Conservation (phyloP, 805 yeast species). For the Hanseniaspora lachancei region DNA sequence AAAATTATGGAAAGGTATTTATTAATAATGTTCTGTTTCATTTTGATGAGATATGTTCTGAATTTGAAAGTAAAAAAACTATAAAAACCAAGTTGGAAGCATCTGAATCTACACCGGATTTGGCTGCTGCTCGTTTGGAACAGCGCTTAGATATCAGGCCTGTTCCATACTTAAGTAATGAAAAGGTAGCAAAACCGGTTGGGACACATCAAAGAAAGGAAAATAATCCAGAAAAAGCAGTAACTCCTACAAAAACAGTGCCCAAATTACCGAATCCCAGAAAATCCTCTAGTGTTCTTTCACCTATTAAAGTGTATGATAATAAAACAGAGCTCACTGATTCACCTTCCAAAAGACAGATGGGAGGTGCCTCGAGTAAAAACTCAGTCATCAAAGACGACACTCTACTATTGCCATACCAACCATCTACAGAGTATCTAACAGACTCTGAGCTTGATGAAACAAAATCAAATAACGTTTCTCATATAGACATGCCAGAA, state of each 20-base stretch:
- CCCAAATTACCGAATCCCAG: slow-evolving; percentile 13
- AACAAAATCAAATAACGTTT: background rate
- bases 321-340: background rate
- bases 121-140: background rate
- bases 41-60: slow-evolving; percentile 32
- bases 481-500: background rate
- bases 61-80: slow-evolving; percentile 11
- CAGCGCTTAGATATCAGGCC: background rate
- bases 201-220: background rate
- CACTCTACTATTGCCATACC: background rate
- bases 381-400: background rate
- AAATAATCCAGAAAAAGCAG: background rate
- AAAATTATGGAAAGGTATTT: slow-evolving; percentile 39
- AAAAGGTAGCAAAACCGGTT: background rate
- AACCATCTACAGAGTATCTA: background rate
- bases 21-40: slow-evolving; percentile 39
- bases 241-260: background rate
- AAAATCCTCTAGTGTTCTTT: background rate
- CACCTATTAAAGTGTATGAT: background rate
- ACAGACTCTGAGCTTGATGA: slow-evolving; percentile 6
- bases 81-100: background rate
- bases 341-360: slow-evolving; percentile 7
- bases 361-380: slow-evolving; percentile 6
- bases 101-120: background rate
- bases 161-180: background rate